A percentile compares a stretch with the other conserved stretches of the same genome.
Conservation (phyloP, 1,139 yeast species). For the Zygoascus hellenicus region DNA sequence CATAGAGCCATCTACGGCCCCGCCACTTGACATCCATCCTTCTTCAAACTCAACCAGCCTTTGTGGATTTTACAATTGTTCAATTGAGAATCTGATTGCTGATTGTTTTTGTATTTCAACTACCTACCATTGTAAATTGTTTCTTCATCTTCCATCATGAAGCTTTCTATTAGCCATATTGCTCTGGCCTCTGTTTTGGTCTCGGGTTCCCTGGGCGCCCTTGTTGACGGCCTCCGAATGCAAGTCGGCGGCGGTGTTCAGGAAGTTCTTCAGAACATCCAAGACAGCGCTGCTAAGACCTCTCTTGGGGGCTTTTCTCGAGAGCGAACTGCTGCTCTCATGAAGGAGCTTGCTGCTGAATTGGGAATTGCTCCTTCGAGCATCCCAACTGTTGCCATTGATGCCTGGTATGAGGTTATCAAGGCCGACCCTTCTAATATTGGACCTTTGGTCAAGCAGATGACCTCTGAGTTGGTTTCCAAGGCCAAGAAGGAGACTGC, state of each 20-base stretch:
- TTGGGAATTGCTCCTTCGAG: conserved; percentile 26
- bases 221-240: conserved; percentile 5
- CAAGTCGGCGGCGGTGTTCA: neutral
- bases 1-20: conserved; percentile 1
- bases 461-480: conserved; percentile 9
- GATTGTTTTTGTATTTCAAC: neutral
- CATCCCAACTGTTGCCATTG: conserved; percentile 25
- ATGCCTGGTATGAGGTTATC: conserved; percentile 29
- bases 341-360: conserved; percentile 20
- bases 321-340: conserved; percentile 1
- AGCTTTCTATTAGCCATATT: neutral
- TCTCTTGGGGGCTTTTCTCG: neutral
- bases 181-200: conserved; percentile 4
- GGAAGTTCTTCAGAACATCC: conserved; percentile 2
- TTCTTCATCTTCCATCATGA: neutral
- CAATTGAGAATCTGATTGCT: neutral
- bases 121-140: neutral
- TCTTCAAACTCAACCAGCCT: conserved; percentile 1
- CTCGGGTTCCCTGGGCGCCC: conserved; percentile 3
- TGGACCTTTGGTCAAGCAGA: conserved; percentile 9
- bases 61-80: neutral
- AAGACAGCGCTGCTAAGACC: neutral
- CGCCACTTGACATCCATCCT: conserved; percentile 2
- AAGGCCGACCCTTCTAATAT: conserved; percentile 12
- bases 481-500: neutral